Evolutionary conservation across 345 rosid species (phyloP), one percentile per base, ranked within the genome.

Genomic region (Brassica juncea): DNA sequence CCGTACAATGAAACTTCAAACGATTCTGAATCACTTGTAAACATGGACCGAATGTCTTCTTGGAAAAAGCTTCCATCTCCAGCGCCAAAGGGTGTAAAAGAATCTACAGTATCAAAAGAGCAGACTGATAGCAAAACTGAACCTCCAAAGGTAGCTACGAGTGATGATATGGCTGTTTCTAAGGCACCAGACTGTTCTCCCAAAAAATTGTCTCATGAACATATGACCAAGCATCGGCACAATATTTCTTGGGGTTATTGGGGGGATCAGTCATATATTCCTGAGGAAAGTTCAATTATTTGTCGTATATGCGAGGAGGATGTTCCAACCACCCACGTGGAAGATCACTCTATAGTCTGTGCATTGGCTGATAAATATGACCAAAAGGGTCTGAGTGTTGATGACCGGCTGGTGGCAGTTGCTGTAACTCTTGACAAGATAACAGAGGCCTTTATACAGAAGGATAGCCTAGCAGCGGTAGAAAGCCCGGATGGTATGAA

Each of bases 281-380:
- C 84, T 70, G 94, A 90, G 49, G 98, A 87, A 34, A 84, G 73
- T 76, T 89, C 93, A 68, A 92, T 94, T 65, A 88, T 94, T 62
- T 94, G 97, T 74, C 95, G 99, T 73, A 94, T 94, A 80, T 94
- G 97, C 65, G 97, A 91, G 85, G 95, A 89, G 83, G 94, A 92
- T 77, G 92, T 94, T 78, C 88, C 87, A 30, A 91, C 93, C 59
- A 86, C 77, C 72, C 79, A 86, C 58, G 91, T 94, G 68, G 92
- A 91, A 85, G 94, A 90, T 66, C 99, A 94, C 80, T 94, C 93
- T 71, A 86, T 83, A 87, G 89, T 92, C 44, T 94, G 97, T 91
- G 90, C 99, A 42, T 70, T 90, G 78, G 94, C 92, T 73, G 97
- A 94, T 86, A 86, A 87, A 66, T 92, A 87, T 19, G 97, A 94